These are phyloP conservation scores for Penicillium concentricum DNA, from an alignment of 2,329 filamentous ascomycete genomes.

Conservation along the genomic window DNA sequence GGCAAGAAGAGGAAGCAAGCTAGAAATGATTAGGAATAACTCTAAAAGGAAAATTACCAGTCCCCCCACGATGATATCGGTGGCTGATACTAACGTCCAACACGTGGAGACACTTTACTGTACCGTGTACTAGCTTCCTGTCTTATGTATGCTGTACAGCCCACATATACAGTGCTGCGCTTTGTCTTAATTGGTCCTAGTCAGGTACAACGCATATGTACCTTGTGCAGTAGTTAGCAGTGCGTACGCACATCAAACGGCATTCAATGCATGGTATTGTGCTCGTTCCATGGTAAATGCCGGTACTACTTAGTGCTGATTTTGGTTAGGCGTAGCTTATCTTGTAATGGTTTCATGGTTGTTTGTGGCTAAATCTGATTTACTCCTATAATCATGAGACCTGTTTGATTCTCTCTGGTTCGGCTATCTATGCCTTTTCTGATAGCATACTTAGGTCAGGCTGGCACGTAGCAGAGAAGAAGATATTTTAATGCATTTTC, in stretches of 20 bases:
- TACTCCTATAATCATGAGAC: not conserved
- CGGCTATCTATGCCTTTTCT: not conserved
- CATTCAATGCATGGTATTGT: not conserved
- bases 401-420: not conserved
- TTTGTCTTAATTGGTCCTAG: not conserved
- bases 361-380: not conserved
- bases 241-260: not conserved
- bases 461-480: not conserved
- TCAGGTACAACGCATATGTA: constrained; percentile 1
- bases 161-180: not conserved
- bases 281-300: not conserved
- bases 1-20: not conserved
- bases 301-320: not conserved
- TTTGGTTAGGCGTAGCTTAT: not conserved
- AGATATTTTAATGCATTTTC: not conserved
- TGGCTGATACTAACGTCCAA: constrained; percentile 6
- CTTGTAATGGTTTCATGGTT: not conserved
- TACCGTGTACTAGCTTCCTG: not conserved
- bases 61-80: constrained; percentile 2
- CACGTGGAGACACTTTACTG: not conserved
- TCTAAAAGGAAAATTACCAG: constrained; percentile 4
- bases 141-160: not conserved
- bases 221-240: not conserved
- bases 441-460: not conserved
- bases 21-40: constrained; percentile 2